phyloP scores from a whole-genome alignment of 2,329 filamentous ascomycete species.

The Apiospora sp. region DNA sequence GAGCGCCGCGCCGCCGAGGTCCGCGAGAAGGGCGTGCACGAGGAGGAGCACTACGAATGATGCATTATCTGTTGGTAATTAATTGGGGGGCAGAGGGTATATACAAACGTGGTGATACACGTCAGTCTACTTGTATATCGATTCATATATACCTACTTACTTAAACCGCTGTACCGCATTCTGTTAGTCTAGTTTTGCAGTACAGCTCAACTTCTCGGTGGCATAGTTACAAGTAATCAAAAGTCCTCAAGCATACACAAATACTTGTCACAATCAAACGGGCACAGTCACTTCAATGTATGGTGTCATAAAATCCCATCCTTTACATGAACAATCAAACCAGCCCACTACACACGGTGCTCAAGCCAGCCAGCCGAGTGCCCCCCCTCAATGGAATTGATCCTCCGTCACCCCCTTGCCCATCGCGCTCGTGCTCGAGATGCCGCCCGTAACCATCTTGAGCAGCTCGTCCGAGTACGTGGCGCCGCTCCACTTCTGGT shows the following conservation, averaged over 20 bases:
- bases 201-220: too few relatives aligned
- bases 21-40: slow-evolving; percentile 53
- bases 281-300: too few relatives aligned
- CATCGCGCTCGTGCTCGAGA: slow-evolving; percentile 94
- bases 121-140: neutral
- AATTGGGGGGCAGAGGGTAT: too few relatives aligned
- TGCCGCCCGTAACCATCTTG: slow-evolving; percentile 96
- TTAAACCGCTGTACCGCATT: too few relatives aligned
- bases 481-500: slow-evolving; percentile 98
- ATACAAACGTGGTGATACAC: neutral
- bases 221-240: too few relatives aligned
- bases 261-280: too few relatives aligned
- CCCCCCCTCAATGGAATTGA: slow-evolving; percentile 76
- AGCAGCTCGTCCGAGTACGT: slow-evolving; percentile 93
- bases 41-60: slow-evolving; percentile 23
- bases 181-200: too few relatives aligned
- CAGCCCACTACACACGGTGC: neutral
- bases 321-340: neutral
- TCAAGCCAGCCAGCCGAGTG: too few relatives aligned
- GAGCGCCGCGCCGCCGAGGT: slow-evolving; percentile 66
- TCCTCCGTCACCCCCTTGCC: slow-evolving; percentile 97
- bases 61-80: neutral
- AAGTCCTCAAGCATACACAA: too few relatives aligned
- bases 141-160: neutral
- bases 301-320: neutral